phyloP scores from a whole-genome alignment of 805 yeast genomes.

The Yarrowia keelungensis region DNA sequence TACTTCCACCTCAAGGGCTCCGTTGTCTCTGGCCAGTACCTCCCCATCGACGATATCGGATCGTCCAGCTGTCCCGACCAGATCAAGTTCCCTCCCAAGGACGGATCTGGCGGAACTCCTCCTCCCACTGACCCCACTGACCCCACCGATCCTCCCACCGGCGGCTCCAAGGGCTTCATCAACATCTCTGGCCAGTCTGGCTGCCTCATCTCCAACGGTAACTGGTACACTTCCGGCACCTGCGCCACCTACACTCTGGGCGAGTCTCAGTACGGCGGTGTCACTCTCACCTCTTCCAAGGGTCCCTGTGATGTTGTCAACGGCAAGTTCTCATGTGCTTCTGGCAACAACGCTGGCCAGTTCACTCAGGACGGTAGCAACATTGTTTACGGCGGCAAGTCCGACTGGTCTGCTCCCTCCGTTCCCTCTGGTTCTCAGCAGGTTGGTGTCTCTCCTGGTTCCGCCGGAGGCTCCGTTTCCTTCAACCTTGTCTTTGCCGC shows the following conservation, averaged over 20 bases:
- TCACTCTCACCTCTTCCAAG: conserved; percentile 67
- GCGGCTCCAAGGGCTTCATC: conserved; percentile 56
- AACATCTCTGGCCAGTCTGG: conserved; percentile 63
- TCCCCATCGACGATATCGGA: conserved; percentile 61
- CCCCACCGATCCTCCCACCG: conserved; percentile 46
- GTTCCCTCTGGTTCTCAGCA: conserved; percentile 58
- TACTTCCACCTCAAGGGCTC: conserved; percentile 79
- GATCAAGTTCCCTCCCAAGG: conserved; percentile 75
- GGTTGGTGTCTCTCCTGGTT: conserved; percentile 57
- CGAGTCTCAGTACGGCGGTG: conserved; percentile 75
- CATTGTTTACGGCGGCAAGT: conserved; percentile 67
- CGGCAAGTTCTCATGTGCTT: conserved; percentile 51
- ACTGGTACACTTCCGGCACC: conserved; percentile 80
- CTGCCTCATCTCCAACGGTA: conserved; percentile 84
- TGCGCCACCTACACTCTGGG: conserved; percentile 77
- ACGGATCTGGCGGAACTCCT: conserved; percentile 41
- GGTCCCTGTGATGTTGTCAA: conserved; percentile 68
- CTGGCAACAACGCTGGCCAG: conserved; percentile 56
- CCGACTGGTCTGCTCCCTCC: conserved; percentile 63
- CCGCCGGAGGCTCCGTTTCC: conserved; percentile 50
- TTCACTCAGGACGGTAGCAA: conserved; percentile 59
- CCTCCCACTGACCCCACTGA: conserved; percentile 39
- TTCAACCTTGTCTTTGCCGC: conserved; percentile 52
- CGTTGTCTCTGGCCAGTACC: conserved; percentile 67
- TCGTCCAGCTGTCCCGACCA: conserved; percentile 75